Evolutionary conservation across 352 stramenopile genomes (phyloP).

Genomic region (Chrysophaeum taylorii): DNA sequence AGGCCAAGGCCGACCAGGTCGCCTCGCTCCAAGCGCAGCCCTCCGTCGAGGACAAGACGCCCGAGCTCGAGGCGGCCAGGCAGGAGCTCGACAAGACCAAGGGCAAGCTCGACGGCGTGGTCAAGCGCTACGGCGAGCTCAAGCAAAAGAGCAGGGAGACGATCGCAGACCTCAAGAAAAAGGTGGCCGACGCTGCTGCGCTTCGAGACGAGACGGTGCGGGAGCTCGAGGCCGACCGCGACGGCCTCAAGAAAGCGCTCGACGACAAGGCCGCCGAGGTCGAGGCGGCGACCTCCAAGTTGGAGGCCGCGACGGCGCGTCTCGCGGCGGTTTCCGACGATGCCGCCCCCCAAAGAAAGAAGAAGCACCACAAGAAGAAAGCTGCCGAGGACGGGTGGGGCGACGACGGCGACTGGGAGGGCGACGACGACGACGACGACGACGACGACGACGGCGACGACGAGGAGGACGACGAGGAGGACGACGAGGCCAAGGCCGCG

Average conservation of each 20-base stretch:
- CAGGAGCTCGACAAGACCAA: too few species aligned
- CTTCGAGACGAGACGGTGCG: too few species aligned
- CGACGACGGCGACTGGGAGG: not conserved
- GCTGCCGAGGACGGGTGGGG: not conserved
- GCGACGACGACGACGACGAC: not conserved
- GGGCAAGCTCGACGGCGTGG: slow-evolving; percentile 4
- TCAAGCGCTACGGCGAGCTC: not conserved
- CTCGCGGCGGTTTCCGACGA: too few species aligned
- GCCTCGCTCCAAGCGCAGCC: not conserved
- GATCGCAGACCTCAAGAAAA: not conserved
- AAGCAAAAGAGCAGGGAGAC: not conserved
- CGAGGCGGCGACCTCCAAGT: not conserved
- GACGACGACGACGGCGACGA: not conserved
- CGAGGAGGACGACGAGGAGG: not conserved
- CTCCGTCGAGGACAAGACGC: not conserved
- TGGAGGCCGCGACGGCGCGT: not conserved
- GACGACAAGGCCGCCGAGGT: not conserved
- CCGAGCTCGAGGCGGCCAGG: not conserved
- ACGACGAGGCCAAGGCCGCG: not conserved
- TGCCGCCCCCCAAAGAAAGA: not conserved
- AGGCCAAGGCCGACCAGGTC: not conserved
- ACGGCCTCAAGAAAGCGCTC: too few species aligned
- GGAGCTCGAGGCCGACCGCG: too few species aligned
- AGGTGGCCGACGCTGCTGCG: too few species aligned
- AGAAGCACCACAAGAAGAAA: not conserved